phyloP scores from a whole-genome alignment of 768 basidiomycete species.

The Collybia sordida region DNA sequence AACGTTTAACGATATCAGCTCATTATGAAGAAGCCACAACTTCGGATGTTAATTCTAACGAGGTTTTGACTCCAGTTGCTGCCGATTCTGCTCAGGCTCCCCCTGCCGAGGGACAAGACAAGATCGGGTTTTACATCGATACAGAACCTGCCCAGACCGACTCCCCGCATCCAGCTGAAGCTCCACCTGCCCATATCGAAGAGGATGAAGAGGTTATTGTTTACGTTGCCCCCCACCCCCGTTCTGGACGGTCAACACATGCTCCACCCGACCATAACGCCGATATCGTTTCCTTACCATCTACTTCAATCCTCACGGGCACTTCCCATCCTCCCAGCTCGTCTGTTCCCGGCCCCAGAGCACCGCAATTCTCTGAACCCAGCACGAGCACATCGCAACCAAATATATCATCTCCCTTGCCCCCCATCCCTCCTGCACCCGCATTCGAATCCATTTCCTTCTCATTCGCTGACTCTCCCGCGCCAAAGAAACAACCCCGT shows the following conservation, averaged over 20 bases:
- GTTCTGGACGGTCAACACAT: constrained; percentile 22
- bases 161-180: constrained; percentile 9
- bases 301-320: constrained; percentile 24
- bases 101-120: background rate
- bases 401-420: background rate
- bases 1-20: too few relatives aligned
- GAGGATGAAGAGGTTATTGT: constrained; percentile 73
- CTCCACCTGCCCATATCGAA: constrained; percentile 18
- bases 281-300: constrained; percentile 7
- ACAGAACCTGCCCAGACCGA: constrained; percentile 28
- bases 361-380: background rate
- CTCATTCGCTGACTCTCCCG: constrained; percentile 27
- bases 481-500: constrained; percentile 18
- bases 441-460: constrained; percentile 32
- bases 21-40: too few relatives aligned
- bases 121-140: constrained; percentile 38
- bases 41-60: background rate
- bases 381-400: background rate
- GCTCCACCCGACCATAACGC: constrained; percentile 7
- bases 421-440: constrained; percentile 9
- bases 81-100: background rate
- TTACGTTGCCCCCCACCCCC: constrained; percentile 75
- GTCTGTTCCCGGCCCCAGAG: constrained; percentile 4
- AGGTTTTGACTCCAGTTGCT: background rate
- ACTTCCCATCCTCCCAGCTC: constrained; percentile 14